phyloP scores from a whole-genome alignment of 805 yeast species.

The Jamesozyma jinghongensis region DNA sequence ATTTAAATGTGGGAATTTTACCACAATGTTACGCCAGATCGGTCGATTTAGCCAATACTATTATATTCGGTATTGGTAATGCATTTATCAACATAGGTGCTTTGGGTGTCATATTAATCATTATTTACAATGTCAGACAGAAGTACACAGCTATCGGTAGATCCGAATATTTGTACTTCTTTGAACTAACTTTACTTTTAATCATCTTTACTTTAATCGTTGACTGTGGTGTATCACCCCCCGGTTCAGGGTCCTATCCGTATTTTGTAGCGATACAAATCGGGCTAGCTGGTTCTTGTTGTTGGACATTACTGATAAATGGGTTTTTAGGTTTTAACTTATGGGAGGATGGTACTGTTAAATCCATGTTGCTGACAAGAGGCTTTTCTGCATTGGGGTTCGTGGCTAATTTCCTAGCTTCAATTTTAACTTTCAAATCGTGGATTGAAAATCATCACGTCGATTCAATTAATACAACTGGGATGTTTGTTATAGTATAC shows the following conservation, averaged over 20 bases:
- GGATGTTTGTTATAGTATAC: slow-evolving; percentile 61
- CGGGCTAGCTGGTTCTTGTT: slow-evolving; percentile 63
- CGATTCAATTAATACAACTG: slow-evolving; percentile 47
- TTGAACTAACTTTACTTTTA: slow-evolving; percentile 49
- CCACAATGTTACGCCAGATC: slow-evolving; percentile 80
- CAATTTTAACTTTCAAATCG: slow-evolving; percentile 64
- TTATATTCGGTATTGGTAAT: slow-evolving; percentile 81
- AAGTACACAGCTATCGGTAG: slow-evolving; percentile 95
- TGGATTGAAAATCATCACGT: slow-evolving; percentile 41
- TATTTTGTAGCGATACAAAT: slow-evolving; percentile 78
- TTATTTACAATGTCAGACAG: slow-evolving; percentile 65
- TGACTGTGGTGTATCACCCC: slow-evolving; percentile 89
- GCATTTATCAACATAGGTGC: slow-evolving; percentile 79
- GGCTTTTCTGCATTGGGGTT: slow-evolving; percentile 49
- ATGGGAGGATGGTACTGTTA: slow-evolving; percentile 87
- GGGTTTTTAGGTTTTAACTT: slow-evolving; percentile 80
- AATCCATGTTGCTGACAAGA: slow-evolving; percentile 51
- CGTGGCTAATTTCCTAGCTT: slow-evolving; percentile 53
- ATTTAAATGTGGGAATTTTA: slow-evolving; percentile 50
- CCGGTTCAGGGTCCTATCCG: slow-evolving; percentile 64
- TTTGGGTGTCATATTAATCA: slow-evolving; percentile 52
- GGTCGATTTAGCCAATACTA: slow-evolving; percentile 81
- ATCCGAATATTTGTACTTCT: slow-evolving; percentile 70
- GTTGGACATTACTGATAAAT: slow-evolving; percentile 58
- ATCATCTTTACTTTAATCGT: slow-evolving; percentile 63